Percentiles rank a stretch among this genome's conserved stretches.
Conservation (phyloP, 2,329 filamentous ascomycete species). For the Zymoseptoria tritici region DNA sequence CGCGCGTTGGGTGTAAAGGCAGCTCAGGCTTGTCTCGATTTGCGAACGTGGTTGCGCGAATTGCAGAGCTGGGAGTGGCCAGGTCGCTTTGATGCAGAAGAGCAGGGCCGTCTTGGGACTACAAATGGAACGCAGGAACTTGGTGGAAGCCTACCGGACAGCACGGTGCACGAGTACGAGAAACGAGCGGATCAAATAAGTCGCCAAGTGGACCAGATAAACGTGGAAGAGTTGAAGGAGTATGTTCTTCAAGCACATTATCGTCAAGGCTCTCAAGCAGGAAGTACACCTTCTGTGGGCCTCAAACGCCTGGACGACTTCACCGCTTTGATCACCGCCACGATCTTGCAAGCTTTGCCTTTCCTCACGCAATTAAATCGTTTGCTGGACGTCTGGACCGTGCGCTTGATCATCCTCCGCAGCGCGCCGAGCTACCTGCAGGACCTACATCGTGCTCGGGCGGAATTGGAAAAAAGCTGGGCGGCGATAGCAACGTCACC, state of each 20-base stretch:
- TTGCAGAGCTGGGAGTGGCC: slow-evolving; percentile 56
- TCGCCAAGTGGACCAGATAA: slow-evolving; percentile 59
- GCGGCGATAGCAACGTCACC: slow-evolving; percentile 43
- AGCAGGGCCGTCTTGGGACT: slow-evolving; percentile 16
- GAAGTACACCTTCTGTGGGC: slow-evolving; percentile 28
- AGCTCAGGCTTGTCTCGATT: slow-evolving; percentile 61
- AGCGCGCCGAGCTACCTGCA: slow-evolving; percentile 62
- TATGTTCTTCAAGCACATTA: slow-evolving; percentile 79
- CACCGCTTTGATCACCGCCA: slow-evolving; percentile 82
- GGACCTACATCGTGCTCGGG: slow-evolving; percentile 57
- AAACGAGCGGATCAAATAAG: slow-evolving; percentile 66
- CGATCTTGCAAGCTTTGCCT: slow-evolving; percentile 81
- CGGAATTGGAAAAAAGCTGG: slow-evolving; percentile 61
- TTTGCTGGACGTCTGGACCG: slow-evolving; percentile 69
- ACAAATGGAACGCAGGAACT: slow-evolving; percentile 38
- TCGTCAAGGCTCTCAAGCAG: slow-evolving; percentile 39
- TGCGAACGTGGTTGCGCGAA: slow-evolving; percentile 70
- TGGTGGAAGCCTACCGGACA: slow-evolving; percentile 62
- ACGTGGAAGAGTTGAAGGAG: slow-evolving; percentile 80
- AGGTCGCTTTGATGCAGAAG: slow-evolving; percentile 37
- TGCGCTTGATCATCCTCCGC: slow-evolving; percentile 66
- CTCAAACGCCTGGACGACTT: slow-evolving; percentile 65
- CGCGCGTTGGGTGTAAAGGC: slow-evolving; percentile 64
- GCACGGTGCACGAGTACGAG: slow-evolving; percentile 62
- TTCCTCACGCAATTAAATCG: slow-evolving; percentile 65